Percentiles rank a stretch among this genome's conserved stretches.
phyloP scores from a whole-genome alignment of 352 stramenopile species.

The Globisporangium recalcitrans region DNA sequence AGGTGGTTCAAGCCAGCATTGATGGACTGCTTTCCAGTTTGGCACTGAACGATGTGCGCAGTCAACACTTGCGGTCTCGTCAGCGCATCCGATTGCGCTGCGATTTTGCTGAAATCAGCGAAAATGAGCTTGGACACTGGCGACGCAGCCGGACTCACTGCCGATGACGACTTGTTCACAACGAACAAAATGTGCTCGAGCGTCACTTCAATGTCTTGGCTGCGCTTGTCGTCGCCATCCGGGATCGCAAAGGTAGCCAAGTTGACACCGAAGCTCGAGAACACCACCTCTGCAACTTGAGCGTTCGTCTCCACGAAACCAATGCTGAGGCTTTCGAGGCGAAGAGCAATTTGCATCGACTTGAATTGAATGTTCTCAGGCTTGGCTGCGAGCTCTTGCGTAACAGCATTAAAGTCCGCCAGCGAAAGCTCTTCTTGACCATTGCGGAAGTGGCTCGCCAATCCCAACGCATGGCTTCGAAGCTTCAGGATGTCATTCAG shows the following conservation, averaged over 20 bases:
- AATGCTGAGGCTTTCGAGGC: slow-evolving; percentile 52
- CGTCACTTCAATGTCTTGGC: slow-evolving; percentile 43
- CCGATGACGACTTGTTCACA: slow-evolving; percentile 38
- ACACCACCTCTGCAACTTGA: slow-evolving; percentile 47
- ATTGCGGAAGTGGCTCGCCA: slow-evolving; percentile 39
- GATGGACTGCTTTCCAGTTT: slow-evolving; percentile 41
- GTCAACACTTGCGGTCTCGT: slow-evolving; percentile 40
- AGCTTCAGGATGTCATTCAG: slow-evolving; percentile 47
- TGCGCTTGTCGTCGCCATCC: slow-evolving; percentile 38
- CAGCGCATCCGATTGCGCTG: slow-evolving; percentile 21
- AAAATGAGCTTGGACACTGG: slow-evolving; percentile 49
- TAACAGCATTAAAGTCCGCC: slow-evolving; percentile 30
- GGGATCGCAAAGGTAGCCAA: slow-evolving; percentile 34
- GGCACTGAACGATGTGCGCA: slow-evolving; percentile 36
- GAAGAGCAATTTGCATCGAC: slow-evolving; percentile 43
- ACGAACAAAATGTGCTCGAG: slow-evolving; percentile 47
- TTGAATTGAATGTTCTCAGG: slow-evolving; percentile 51
- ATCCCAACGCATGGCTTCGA: slow-evolving; percentile 29
- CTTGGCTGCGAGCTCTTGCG: slow-evolving; percentile 36
- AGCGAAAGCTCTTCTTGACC: slow-evolving; percentile 38
- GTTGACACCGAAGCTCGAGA: slow-evolving; percentile 47
- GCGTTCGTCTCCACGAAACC: slow-evolving; percentile 34
- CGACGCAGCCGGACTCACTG: slow-evolving; percentile 24
- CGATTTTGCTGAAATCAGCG: slow-evolving; percentile 42
- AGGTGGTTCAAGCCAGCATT: slow-evolving; percentile 41